These are phyloP conservation scores for Aspergillus neoniger DNA, from an alignment of 2,329 filamentous ascomycete genomes.

Conservation along the genomic window DNA sequence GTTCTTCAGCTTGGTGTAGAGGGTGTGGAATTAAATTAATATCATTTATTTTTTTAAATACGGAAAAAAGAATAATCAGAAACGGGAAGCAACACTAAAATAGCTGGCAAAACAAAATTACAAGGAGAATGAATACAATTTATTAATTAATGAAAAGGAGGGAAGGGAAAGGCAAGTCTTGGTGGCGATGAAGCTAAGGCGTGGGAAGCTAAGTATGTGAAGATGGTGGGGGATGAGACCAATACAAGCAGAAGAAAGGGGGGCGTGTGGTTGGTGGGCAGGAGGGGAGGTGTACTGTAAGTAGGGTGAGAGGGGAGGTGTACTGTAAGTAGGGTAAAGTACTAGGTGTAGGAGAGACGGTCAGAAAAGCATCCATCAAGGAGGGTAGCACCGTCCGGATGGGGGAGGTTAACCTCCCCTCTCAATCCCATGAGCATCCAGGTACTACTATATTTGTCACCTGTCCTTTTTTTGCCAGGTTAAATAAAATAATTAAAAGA, in stretches of 20 bases:
- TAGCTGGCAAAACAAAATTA: slow-evolving; percentile 9
- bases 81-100: slow-evolving; percentile 5
- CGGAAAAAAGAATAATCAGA: not conserved
- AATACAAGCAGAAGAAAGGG: not conserved
- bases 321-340: too few relatives aligned
- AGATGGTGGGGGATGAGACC: slow-evolving; percentile 16
- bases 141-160: slow-evolving; percentile 26
- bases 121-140: slow-evolving; percentile 13
- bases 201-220: slow-evolving; percentile 11
- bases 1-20: slow-evolving; percentile 15
- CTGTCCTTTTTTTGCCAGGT: slow-evolving; percentile 20
- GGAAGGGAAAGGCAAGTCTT: slow-evolving; percentile 27
- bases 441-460: slow-evolving; percentile 30
- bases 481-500: too few relatives aligned
- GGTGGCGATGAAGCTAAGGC: slow-evolving; percentile 17
- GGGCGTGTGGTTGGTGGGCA: slow-evolving; percentile 12
- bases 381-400: slow-evolving; percentile 29
- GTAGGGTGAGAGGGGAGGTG: slow-evolving; percentile 6
- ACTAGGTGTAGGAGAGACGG: slow-evolving; percentile 12
- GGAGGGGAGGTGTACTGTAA: slow-evolving; percentile 6
- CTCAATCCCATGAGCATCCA: slow-evolving; percentile 30
- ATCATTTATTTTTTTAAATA: not conserved
- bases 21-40: slow-evolving; percentile 5
- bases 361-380: slow-evolving; percentile 17
- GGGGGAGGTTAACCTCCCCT: slow-evolving; percentile 21